These are phyloP conservation scores for Fraxinus anomala DNA, from an alignment of 257 asterid genomes.

Conservation along the genomic window DNA sequence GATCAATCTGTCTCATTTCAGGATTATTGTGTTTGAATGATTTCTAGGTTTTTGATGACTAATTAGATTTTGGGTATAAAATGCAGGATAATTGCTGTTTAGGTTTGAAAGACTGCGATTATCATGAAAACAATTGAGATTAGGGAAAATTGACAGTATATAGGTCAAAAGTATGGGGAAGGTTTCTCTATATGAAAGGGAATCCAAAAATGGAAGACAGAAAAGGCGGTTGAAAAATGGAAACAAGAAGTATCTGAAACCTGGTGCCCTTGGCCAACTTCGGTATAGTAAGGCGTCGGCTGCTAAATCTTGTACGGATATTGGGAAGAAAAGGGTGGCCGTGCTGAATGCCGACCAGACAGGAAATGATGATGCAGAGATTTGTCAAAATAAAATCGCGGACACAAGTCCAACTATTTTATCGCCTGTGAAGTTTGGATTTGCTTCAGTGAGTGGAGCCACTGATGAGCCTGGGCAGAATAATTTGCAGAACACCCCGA, in stretches of 20 bases:
- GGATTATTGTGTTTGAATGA: not conserved
- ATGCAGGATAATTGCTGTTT: not conserved
- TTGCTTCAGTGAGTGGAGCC: constrained; percentile 38
- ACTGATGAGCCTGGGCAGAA: constrained; percentile 35
- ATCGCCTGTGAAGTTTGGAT: constrained; percentile 62
- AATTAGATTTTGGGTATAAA: constrained; percentile 10
- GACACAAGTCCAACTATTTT: constrained; percentile 40
- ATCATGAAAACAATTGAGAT: constrained; percentile 9
- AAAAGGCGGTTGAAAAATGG: constrained; percentile 52
- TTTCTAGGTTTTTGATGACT: not conserved
- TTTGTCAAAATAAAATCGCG: constrained; percentile 28
- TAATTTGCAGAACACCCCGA: constrained; percentile 62
- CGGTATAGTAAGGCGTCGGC: constrained; percentile 70
- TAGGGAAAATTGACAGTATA: not conserved
- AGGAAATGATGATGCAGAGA: constrained; percentile 28
- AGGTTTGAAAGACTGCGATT: constrained; percentile 1
- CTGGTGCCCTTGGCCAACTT: constrained; percentile 88
- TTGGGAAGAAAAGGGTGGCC: constrained; percentile 76
- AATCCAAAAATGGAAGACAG: constrained; percentile 48
- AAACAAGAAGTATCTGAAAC: constrained; percentile 65
- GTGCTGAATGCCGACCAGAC: constrained; percentile 39
- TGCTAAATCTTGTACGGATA: constrained; percentile 72
- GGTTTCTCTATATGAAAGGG: constrained; percentile 59
- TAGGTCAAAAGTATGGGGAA: constrained; percentile 56
- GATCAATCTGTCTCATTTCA: not conserved